Evolutionary conservation across 495 filamentous ascomycete genomes (phyloP), one percentile per base, ranked within the genome.

Genomic region (Podospora sp.): DNA sequence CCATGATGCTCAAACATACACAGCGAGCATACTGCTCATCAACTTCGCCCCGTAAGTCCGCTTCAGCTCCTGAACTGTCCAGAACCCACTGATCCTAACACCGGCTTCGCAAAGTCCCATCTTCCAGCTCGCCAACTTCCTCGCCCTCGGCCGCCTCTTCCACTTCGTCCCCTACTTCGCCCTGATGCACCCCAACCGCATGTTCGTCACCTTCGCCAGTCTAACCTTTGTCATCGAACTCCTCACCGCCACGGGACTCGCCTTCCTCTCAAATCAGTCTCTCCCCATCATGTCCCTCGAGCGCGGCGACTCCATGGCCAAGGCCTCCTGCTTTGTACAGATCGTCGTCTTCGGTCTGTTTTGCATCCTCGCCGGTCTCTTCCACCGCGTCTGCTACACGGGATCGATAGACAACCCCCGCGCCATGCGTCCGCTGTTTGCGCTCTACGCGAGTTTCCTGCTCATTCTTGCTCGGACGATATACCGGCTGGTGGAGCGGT

Each of bases 141-240:
- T 25, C 6, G 52, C 52, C 49, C 49, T 63, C 9, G 61, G 61
- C 29, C 61, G 61, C 22, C 6, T 63, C 61, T 63, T 63, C 61
- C 22, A 51, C 61, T 63, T 24, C 24, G 40, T 63, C 5, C 61
- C 61, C 11, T 63, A 63, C 61, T 63, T 63, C 21, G 61, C 61
- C 22, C 40, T 40, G 0, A 63, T 63, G 61, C 61, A 63, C 24
- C 61, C 61, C n/a, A 27, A n/a, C n/a, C 61, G 61, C 12, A 63
- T 63, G 40, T 29, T 63, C 9, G 20, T 53, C n/a, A 63, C 61
- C 21, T 53, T 63, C 61, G 24, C 40, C 40, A 25, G 24, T 22
- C 4, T 63, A 1, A 18, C 40, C 36, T n/a, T 26, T 20, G 20
- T 53, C 22, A 53, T 52, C 61, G 61, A 63, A 25, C 57, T 60